Evolutionary conservation across 768 basidiomycete genomes (phyloP), one percentile per base, ranked within the genome.

Genomic region (Tephrocybe rancida): DNA sequence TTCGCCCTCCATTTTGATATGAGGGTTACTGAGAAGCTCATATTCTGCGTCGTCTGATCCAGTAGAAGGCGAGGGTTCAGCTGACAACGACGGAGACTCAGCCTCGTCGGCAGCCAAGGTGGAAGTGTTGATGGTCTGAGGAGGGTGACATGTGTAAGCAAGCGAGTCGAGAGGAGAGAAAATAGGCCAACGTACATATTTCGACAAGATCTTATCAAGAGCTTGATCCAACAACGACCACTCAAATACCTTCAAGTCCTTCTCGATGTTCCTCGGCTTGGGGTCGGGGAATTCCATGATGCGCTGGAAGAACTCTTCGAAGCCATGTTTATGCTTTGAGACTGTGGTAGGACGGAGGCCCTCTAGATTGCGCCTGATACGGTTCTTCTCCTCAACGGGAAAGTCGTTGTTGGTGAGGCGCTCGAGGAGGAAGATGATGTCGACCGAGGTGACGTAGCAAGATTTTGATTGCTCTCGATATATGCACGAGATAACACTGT

Each of bases 221-320:
- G 89, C 88, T 57, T 85, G 82, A 16, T 79, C 79, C n/a, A 92
- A 74, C 41, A 81, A 68, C 25, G 74, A 76, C 90, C 90, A 92
- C 35, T 84, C 82, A 61, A 92, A 92, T 7, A 92, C 87, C 67
- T 92, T 92, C 64, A 99, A 81, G 64, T 98, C 94, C 78, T 98
- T 98, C 66, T 98, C 96, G 57, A 98, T 99, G 67, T 95, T 95
- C 50, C 96, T 80, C 3, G 96, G 96, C 67, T 92, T 95, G 7
- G 96, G 96, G 41, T 85, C 84, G 0, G 95, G 92, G 65, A 97
- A 96, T 47, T 90, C 86, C 96, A 99, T 98, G 74, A 99, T 95
- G 60, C 86, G 81, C 73, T 90, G 86, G 80, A 98, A 99, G 69
- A 98, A 92, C n/a, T 81, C 77, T 61, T 91, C 90, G 52, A 83